These are phyloP conservation scores for Lipomyces spencermartinsiae DNA, from an alignment of 805 yeast genomes.

Conservation along the genomic window DNA sequence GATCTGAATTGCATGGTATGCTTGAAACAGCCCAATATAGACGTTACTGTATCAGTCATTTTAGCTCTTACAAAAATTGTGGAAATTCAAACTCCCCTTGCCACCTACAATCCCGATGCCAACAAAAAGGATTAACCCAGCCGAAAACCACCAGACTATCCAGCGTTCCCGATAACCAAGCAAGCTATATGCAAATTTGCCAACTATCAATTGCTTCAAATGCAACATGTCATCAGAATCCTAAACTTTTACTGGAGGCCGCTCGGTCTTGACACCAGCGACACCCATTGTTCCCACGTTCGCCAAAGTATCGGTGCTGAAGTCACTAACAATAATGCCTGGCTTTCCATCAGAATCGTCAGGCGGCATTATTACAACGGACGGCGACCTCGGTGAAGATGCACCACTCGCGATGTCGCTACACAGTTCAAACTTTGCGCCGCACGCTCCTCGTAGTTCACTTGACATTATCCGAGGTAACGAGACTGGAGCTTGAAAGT, in stretches of 20 bases:
- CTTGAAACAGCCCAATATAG: background rate
- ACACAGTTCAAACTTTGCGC: conserved; percentile 4
- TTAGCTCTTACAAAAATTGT: background rate
- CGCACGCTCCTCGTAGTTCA: background rate
- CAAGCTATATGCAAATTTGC: background rate
- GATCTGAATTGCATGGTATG: background rate
- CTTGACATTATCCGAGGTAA: background rate
- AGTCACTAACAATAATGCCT: conserved; percentile 30
- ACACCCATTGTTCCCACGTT: background rate
- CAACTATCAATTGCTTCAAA: background rate
- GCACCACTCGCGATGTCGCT: conserved; percentile 3
- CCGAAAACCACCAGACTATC: background rate
- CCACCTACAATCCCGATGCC: background rate
- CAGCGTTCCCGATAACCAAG: background rate
- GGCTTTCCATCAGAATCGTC: conserved; percentile 17
- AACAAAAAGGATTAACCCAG: background rate
- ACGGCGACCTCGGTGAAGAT: conserved; percentile 6
- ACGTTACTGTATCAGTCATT: background rate
- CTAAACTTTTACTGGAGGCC: background rate
- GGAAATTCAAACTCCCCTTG: no score
- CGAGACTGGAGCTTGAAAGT: background rate
- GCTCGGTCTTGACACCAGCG: background rate
- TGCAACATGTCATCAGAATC: background rate
- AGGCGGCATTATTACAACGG: conserved; percentile 12
- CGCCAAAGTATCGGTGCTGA: background rate